A percentile compares a stretch with the other conserved stretches of the same genome.
Conservation (phyloP, 2,329 filamentous ascomycete genomes). For the Trichoderma asperellum region DNA sequence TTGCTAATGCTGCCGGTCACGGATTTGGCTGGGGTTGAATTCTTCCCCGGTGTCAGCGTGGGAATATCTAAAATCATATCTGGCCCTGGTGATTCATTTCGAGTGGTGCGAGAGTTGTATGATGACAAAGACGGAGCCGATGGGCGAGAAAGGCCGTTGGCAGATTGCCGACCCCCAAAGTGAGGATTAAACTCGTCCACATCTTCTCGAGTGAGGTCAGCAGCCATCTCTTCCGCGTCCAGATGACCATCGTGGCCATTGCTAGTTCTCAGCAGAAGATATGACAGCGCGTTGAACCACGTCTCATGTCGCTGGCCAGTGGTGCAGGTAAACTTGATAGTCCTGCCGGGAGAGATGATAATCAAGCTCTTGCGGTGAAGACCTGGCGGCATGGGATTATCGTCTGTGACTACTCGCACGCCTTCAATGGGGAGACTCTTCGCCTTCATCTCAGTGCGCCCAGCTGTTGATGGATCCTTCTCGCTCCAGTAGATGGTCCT, state of each 20-base stretch:
- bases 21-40: slow-evolving; percentile 40
- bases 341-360: slow-evolving; percentile 84
- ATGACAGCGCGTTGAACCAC: slow-evolving; percentile 97
- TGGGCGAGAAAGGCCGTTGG: slow-evolving; percentile 48
- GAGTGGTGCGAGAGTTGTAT: slow-evolving; percentile 74
- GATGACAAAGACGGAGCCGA: slow-evolving; percentile 73
- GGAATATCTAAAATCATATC: slow-evolving; percentile 57
- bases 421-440: slow-evolving; percentile 96
- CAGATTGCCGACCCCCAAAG: slow-evolving; percentile 45
- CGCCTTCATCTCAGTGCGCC: slow-evolving; percentile 72
- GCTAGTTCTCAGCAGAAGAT: slow-evolving; percentile 79
- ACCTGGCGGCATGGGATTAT: slow-evolving; percentile 93
- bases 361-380: slow-evolving; percentile 93
- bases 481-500: slow-evolving; percentile 97
- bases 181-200: slow-evolving; percentile 82
- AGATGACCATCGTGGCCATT: slow-evolving; percentile 65
- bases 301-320: slow-evolving; percentile 96
- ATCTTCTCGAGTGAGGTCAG: slow-evolving; percentile 63
- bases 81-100: slow-evolving; percentile 64
- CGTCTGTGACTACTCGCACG: slow-evolving; percentile 87
- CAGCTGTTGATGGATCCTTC: slow-evolving; percentile 77
- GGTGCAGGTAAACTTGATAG: slow-evolving; percentile 90
- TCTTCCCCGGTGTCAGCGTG: slow-evolving; percentile 55
- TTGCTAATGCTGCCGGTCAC: slow-evolving; percentile 53
- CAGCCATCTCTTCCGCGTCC: slow-evolving; percentile 62